phyloP scores from a whole-genome alignment of 1,139 yeast species.

The Geotrichum klebahnii region DNA sequence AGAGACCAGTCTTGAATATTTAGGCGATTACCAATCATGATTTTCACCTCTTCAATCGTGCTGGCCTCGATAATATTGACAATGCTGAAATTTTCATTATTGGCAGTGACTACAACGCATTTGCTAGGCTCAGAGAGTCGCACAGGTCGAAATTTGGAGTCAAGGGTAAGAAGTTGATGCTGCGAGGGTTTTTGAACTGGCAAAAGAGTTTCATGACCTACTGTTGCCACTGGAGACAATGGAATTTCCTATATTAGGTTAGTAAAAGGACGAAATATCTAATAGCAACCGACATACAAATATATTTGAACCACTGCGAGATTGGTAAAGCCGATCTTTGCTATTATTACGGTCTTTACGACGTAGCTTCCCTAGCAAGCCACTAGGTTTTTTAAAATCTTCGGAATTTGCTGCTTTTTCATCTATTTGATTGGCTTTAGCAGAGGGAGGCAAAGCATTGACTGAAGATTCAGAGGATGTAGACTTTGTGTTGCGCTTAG shows the following conservation, averaged over 20 bases:
- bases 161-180: not conserved
- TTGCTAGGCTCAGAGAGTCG: slow-evolving; percentile 25
- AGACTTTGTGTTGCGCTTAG: slow-evolving; percentile 56
- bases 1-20: slow-evolving; percentile 44
- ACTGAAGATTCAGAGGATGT: slow-evolving; percentile 53
- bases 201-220: slow-evolving; percentile 1
- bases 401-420: slow-evolving; percentile 11
- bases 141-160: slow-evolving; percentile 15
- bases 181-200: not conserved
- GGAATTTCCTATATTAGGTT: slow-evolving; percentile 19
- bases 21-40: slow-evolving; percentile 42
- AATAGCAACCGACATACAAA: slow-evolving; percentile 10
- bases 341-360: slow-evolving; percentile 16
- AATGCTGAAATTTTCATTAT: slow-evolving; percentile 53
- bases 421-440: slow-evolving; percentile 3
- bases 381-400: slow-evolving; percentile 18
- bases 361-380: slow-evolving; percentile 19
- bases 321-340: slow-evolving; percentile 13
- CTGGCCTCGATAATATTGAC: slow-evolving; percentile 42
- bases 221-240: slow-evolving; percentile 12
- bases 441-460: slow-evolving; percentile 6
- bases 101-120: slow-evolving; percentile 55
- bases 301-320: slow-evolving; percentile 19
- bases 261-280: not conserved
- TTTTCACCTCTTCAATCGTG: slow-evolving; percentile 40